These are phyloP conservation scores for Moricandia moricandioides DNA, from an alignment of 345 rosid species.

Conservation along the genomic window DNA sequence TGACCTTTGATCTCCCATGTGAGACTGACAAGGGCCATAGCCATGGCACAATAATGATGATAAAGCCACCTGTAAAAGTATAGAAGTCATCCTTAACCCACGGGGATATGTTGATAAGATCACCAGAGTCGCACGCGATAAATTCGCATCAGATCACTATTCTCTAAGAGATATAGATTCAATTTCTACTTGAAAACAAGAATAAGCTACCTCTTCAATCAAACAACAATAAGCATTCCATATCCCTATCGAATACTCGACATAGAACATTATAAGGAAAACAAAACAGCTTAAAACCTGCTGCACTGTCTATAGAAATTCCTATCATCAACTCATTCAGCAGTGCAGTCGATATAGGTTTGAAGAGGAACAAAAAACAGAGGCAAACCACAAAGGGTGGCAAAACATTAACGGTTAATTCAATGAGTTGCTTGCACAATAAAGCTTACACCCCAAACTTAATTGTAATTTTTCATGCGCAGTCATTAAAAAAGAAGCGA, in stretches of 20 bases:
- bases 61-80: slow-evolving; percentile 85
- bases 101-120: background rate
- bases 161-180: background rate
- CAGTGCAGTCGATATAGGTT: background rate
- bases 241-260: background rate
- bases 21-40: slow-evolving; percentile 96
- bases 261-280: background rate
- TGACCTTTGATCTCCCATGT: slow-evolving; percentile 99
- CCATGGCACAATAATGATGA: slow-evolving; percentile 96
- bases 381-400: background rate
- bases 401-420: background rate
- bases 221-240: background rate
- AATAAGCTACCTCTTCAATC: background rate
- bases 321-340: background rate
- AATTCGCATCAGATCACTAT: background rate
- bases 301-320: background rate
- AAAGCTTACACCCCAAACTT: background rate
- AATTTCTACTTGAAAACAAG: slow-evolving; percentile 9
- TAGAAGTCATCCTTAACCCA: background rate
- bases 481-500: background rate
- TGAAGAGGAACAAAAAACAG: background rate
- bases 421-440: background rate
- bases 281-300: background rate
- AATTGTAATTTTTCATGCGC: background rate
- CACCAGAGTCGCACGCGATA: background rate